Evolutionary conservation across 2,329 filamentous ascomycete genomes (phyloP).

Genomic region (Beauveria bassiana): DNA sequence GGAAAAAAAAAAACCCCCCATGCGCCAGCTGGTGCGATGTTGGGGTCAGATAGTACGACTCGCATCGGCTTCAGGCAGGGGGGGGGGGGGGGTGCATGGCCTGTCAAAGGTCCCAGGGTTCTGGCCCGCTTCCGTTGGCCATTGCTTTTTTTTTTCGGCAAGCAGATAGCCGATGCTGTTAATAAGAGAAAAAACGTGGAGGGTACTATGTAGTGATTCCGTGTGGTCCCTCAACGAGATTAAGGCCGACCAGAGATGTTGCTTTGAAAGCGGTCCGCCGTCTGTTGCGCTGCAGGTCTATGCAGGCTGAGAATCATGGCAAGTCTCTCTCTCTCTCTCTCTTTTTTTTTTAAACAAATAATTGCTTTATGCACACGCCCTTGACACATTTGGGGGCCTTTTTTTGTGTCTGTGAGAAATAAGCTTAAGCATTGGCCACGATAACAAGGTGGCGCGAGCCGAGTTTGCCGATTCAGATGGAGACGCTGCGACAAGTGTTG

Average conservation of each 20-base stretch:
- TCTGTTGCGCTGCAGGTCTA: background rate
- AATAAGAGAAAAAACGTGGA: background rate
- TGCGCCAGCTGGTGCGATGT: background rate
- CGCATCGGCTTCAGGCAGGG: background rate
- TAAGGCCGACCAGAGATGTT: conserved; percentile 4
- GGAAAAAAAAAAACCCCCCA: background rate
- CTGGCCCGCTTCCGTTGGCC: background rate
- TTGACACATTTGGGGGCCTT: background rate
- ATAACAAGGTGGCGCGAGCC: background rate
- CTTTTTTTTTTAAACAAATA: background rate
- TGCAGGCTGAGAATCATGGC: background rate
- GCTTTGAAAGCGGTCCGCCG: background rate
- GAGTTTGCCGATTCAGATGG: conserved; percentile 3
- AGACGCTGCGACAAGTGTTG: background rate
- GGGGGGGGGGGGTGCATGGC: background rate
- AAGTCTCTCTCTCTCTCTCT: background rate
- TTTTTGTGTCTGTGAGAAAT: background rate
- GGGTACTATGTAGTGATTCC: background rate
- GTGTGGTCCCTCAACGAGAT: background rate
- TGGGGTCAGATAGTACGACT: background rate
- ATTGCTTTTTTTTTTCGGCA: background rate
- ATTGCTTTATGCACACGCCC: background rate
- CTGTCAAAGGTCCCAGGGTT: background rate
- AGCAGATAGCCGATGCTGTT: background rate
- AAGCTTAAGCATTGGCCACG: conserved; percentile 10